Base-by-base conservation (phyloP, 2,329 filamentous ascomycete genomes). In the Colletotrichum tofieldiae region DNA sequence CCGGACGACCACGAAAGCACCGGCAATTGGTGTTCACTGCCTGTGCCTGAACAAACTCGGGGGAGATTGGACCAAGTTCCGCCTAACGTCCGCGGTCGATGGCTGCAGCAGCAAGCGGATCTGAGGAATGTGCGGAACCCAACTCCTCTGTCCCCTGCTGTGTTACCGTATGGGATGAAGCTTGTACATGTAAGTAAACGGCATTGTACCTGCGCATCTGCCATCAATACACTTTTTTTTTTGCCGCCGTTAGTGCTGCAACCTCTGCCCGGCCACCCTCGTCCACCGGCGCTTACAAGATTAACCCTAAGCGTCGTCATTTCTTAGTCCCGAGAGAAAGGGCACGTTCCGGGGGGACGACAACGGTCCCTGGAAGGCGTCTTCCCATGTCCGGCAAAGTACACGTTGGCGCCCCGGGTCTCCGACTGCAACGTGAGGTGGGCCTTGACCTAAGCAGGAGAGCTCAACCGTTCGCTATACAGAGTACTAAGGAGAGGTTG, bases 401-500 rank as follows among this genome's bases (percentile, higher is more conserved):
- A 32, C 52, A 55, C 35, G 58, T 26, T 54, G 47, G 47, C 64
- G 65, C 54, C 65, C 69, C 69, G 59, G 65, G 65, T 18, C 71
- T 65, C 71, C 71, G 67, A 71, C 41, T 73, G 67, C 61, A 71
- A 73, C 71, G 41, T 66, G 54, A 66, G 71, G 67, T 73, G 71
- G 67, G 32, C 56, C 45, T 49, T 61, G 45, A 62, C 60, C 67
- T 47, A 65, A 65, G 67, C 60, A 23, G 66, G 71, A 23, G 32
- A 60, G 58, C 16, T 55, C 49, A 65, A 66, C 67, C 71, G 71
- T 29, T 51, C 65, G 49, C 26, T 56, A 35, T 47, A 14, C 16
- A 5, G 6, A 32, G 29, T 47, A 14, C 16, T 32, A 32, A 32
- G 29, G 47, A 62, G 58, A 55, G 26, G 52, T 32, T 59, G 58